Base-by-base conservation (phyloP, 345 rosid species). In the Physaria fendleri region DNA sequence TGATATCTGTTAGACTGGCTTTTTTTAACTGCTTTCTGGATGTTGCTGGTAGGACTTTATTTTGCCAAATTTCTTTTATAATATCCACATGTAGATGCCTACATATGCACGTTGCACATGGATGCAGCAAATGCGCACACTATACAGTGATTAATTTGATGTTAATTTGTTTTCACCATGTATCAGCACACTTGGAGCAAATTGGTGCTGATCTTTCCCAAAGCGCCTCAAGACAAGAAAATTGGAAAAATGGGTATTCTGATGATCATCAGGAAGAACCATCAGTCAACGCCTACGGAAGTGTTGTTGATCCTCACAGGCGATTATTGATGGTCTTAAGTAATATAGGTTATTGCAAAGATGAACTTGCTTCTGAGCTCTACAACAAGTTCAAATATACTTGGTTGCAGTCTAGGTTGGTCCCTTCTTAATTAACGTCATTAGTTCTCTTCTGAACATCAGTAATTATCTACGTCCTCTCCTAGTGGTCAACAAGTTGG, bases 331-430 rank as follows among this genome's bases (percentile, higher is more conserved):
- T 93, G 56, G 90, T 93, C 78, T 74, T 93, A 28, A 93, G 99
- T 66, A 89, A 93, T 77, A 80, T 89, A 41, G 99, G 97, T 51
- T 89, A 85, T 60, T 93, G 99, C 89, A 93, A 87, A 79, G 99
- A 87, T 35, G 99, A 89, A 63, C 87, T 93, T 71, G 58, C 76
- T 87, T 65, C 64, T 5, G 94, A 87, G 81, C 69, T 93, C 75
- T 83, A 79, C 85, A 78, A 81, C 66, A 93, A 82, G 74, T 85
- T 78, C 83, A 89, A 78, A 67, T 67, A 72, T 66, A 79, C 83
- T 66, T 93, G 99, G 97, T 70, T 71, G 37, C 90, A 86, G 38
- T 71, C 89, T 20, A 77, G 79, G 96, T 86, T 77, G 20, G 71
- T 44, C 67, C 33, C 59, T 37, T 9, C 42, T 52, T 44, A 41